A percentile compares a stretch with the other conserved stretches of the same genome.
Conservation (phyloP, 2,329 filamentous ascomycete species). For the Aspergillus sp. region DNA sequence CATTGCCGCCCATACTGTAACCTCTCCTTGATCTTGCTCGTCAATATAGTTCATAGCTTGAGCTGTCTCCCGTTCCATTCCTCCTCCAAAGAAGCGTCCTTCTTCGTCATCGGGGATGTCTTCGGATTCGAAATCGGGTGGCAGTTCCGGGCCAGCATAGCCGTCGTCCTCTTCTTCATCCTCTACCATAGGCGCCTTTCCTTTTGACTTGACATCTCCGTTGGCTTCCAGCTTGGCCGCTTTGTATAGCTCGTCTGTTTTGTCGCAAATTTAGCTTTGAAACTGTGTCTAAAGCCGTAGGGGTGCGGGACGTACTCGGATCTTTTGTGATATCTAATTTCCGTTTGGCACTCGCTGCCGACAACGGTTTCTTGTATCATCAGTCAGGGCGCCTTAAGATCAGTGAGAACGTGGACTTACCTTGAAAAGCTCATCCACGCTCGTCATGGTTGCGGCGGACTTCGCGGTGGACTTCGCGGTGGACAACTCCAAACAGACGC, state of each 20-base stretch:
- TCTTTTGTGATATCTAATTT: conserved; percentile 62
- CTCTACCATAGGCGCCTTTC: conserved; percentile 51
- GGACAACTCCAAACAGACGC: conserved; percentile 2
- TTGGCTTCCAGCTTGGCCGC: conserved; percentile 59
- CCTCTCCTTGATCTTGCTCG: conserved; percentile 60
- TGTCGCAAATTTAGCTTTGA: conserved; percentile 22
- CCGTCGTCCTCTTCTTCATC: conserved; percentile 54
- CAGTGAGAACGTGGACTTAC: conserved; percentile 28
- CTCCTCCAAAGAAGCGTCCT: conserved; percentile 93
- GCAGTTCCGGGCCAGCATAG: conserved; percentile 58
- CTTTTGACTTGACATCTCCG: conserved; percentile 55
- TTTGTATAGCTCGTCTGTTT: conserved; percentile 61
- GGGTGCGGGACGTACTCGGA: conserved; percentile 46
- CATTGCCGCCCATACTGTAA: conserved; percentile 39
- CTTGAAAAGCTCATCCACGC: conserved; percentile 67
- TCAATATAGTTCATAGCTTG: conserved; percentile 90
- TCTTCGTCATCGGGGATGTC: conserved; percentile 79
- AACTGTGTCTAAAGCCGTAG: background rate
- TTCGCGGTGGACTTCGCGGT: conserved; percentile 14
- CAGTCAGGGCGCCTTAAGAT: conserved; percentile 22
- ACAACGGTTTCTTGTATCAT: conserved; percentile 51
- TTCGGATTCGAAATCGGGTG: conserved; percentile 61
- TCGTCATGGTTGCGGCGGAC: conserved; percentile 54
- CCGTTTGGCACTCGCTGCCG: conserved; percentile 57
- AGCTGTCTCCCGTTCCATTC: conserved; percentile 78